phyloP scores from a whole-genome alignment of 441 rosid species.

The Hura crepitans region DNA sequence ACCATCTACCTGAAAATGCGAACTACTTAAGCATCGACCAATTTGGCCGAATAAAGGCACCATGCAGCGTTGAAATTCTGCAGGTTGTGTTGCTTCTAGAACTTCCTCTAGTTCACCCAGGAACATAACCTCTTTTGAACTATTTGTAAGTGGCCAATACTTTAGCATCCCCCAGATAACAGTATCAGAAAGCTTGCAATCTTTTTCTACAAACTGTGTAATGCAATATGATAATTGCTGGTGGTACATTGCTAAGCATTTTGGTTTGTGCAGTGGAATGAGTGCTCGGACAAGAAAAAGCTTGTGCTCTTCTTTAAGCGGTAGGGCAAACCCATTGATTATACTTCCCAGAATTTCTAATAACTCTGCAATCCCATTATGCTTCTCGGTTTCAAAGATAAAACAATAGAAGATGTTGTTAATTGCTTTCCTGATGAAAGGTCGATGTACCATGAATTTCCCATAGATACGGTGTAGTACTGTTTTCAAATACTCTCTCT shows the following conservation, averaged over 20 bases:
- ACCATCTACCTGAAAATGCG: conserved; percentile 83
- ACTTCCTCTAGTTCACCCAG: conserved; percentile 66
- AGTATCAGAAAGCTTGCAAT: conserved; percentile 64
- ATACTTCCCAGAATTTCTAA: conserved; percentile 70
- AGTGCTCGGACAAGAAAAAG: conserved; percentile 58
- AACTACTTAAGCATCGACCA: conserved; percentile 63
- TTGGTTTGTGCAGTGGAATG: conserved; percentile 73
- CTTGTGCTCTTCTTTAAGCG: conserved; percentile 72
- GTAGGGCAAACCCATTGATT: conserved; percentile 70
- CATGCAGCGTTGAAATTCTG: conserved; percentile 67
- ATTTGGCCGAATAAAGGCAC: conserved; percentile 59
- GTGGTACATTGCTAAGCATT: conserved; percentile 64
- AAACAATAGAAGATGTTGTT: conserved; percentile 61
- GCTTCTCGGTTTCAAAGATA: conserved; percentile 63
- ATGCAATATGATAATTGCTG: conserved; percentile 70
- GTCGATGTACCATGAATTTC: conserved; percentile 72
- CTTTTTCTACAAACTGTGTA: conserved; percentile 68
- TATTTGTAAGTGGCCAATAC: conserved; percentile 69
- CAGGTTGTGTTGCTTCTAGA: conserved; percentile 63
- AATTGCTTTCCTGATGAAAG: conserved; percentile 63
- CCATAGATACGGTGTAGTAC: conserved; percentile 71
- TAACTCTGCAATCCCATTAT: conserved; percentile 66
- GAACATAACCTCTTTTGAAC: conserved; percentile 74
- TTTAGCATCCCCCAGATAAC: conserved; percentile 59
- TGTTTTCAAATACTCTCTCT: conserved; percentile 64